Evolutionary conservation across 2,329 filamentous ascomycete genomes (phyloP).

Genomic region (Fusarium fracticaudum): DNA sequence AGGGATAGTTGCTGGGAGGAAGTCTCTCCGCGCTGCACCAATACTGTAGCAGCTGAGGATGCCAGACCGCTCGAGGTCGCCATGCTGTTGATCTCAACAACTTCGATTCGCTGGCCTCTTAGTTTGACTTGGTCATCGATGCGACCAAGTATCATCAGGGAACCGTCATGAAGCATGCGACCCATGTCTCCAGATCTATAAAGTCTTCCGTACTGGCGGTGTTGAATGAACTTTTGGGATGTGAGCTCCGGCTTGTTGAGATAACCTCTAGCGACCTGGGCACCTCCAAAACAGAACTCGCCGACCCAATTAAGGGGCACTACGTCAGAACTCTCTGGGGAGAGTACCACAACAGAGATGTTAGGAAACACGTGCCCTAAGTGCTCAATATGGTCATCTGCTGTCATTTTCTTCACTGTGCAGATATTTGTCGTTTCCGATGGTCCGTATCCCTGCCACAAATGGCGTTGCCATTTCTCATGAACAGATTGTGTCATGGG

Average conservation of each 20-base stretch:
- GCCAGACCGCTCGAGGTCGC: slow-evolving; percentile 64
- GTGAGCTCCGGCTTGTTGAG: slow-evolving; percentile 72
- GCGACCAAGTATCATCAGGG: slow-evolving; percentile 76
- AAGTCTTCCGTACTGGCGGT: slow-evolving; percentile 74
- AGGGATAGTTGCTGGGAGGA: slow-evolving; percentile 67
- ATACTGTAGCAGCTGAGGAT: slow-evolving; percentile 70
- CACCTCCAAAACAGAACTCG: slow-evolving; percentile 87
- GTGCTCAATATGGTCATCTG: slow-evolving; percentile 72
- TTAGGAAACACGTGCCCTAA: slow-evolving; percentile 80
- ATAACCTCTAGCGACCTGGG: slow-evolving; percentile 82
- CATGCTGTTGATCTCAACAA: slow-evolving; percentile 76
- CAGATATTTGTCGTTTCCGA: slow-evolving; percentile 91
- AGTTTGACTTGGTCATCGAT: slow-evolving; percentile 85
- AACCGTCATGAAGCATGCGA: slow-evolving; percentile 79
- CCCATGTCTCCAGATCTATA: slow-evolving; percentile 88
- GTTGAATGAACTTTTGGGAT: slow-evolving; percentile 72
- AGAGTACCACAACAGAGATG: slow-evolving; percentile 76
- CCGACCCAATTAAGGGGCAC: slow-evolving; percentile 78
- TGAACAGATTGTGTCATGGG: slow-evolving; percentile 78
- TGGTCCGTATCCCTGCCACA: slow-evolving; percentile 86
- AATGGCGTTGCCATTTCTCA: slow-evolving; percentile 71
- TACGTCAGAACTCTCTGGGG: slow-evolving; percentile 55
- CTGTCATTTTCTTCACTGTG: slow-evolving; percentile 72
- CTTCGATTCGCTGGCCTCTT: slow-evolving; percentile 81
- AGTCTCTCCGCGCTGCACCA: slow-evolving; percentile 56